Percentiles rank a stretch among this genome's conserved stretches.
Evolutionary conservation across 2,329 filamentous ascomycete genomes (phyloP).

Genomic region (Trichoderma aggressivum): DNA sequence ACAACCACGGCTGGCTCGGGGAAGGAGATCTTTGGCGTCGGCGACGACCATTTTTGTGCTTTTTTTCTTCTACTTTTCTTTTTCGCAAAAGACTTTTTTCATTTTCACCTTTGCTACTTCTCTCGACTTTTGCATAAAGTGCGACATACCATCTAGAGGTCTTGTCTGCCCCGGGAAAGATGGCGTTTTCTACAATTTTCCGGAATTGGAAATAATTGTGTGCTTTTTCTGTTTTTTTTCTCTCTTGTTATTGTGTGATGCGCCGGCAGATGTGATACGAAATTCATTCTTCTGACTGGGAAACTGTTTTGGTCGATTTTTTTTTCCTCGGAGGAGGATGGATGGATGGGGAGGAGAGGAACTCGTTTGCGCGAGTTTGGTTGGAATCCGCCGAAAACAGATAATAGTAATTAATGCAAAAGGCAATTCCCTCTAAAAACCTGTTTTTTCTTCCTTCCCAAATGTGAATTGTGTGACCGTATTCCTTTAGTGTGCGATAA

Average conservation of each 20-base stretch:
- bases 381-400: slow-evolving; percentile 9
- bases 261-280: slow-evolving; percentile 14
- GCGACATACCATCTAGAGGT: slow-evolving; percentile 10
- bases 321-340: not conserved
- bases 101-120: not conserved
- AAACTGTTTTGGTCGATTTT: not conserved
- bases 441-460: too few species aligned
- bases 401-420: slow-evolving; percentile 16
- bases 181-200: slow-evolving; percentile 11
- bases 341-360: not conserved
- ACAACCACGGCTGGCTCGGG: slow-evolving; percentile 13
- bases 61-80: not conserved
- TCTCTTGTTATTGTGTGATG: slow-evolving; percentile 12
- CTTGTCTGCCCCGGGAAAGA: slow-evolving; percentile 12
- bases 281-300: slow-evolving; percentile 3
- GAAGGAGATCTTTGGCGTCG: not conserved
- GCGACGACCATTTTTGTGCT: not conserved
- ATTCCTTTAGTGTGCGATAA: not conserved
- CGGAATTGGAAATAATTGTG: slow-evolving; percentile 14
- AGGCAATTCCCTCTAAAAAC: slow-evolving; percentile 1
- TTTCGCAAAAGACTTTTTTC: not conserved
- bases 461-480: not conserved
- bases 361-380: not conserved
- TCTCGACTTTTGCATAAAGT: slow-evolving; percentile 15
- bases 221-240: not conserved